Percentiles rank a stretch among this genome's conserved stretches.
These are phyloP conservation scores for Phytophthora sp. DNA, from an alignment of 352 stramenopile genomes.

Conservation along the genomic window DNA sequence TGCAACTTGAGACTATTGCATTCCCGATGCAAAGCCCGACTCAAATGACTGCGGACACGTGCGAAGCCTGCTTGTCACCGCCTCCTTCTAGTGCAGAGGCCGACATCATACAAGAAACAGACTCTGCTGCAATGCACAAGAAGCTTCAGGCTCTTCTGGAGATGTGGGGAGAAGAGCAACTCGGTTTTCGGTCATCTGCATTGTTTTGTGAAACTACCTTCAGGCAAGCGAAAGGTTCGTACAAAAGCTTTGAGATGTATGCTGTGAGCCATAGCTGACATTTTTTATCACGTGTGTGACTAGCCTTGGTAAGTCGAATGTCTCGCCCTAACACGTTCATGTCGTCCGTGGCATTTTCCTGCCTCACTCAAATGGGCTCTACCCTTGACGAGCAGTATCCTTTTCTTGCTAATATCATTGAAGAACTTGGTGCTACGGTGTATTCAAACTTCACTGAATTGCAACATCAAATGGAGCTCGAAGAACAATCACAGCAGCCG, in stretches of 20 bases:
- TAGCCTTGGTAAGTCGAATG: conserved; percentile 50
- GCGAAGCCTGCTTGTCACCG: conserved; percentile 22
- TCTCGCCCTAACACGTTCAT: conserved; percentile 60
- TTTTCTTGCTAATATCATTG: conserved; percentile 49
- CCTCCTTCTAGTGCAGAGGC: conserved; percentile 6
- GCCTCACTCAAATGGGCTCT: conserved; percentile 51
- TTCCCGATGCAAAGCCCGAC: conserved; percentile 30
- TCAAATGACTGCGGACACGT: background rate
- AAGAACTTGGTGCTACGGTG: conserved; percentile 41
- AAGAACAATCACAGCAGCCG: conserved; percentile 17
- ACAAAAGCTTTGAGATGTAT: background rate
- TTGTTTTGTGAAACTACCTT: conserved; percentile 72
- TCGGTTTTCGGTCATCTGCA: conserved; percentile 57
- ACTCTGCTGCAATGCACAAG: conserved; percentile 34
- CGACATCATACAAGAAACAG: conserved; percentile 8
- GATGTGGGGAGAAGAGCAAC: conserved; percentile 54
- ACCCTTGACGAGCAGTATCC: conserved; percentile 55
- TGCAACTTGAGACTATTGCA: conserved; percentile 31
- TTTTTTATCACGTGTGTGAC: background rate
- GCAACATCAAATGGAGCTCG: conserved; percentile 1
- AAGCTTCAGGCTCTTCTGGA: conserved; percentile 60
- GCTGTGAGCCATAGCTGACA: conserved; percentile 39
- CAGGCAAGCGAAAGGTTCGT: conserved; percentile 62
- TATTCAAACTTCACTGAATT: conserved; percentile 53
- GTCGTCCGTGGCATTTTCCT: conserved; percentile 53